Base-by-base conservation (phyloP, 192 early-diverging fungal species). In the Funneliformis mosseae region DNA sequence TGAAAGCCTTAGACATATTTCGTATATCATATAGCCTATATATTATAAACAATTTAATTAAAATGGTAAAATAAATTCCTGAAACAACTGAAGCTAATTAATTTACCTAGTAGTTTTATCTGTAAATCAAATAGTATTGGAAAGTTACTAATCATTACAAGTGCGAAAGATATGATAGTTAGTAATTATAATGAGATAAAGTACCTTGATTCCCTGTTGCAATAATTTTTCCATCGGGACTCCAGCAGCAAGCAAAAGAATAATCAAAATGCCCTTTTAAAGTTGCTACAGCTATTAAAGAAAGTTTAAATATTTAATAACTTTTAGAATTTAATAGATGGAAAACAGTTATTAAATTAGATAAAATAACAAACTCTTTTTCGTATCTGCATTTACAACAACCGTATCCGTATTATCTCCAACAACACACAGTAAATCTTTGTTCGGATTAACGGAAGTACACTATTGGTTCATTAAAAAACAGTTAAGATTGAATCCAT, bases 171-270 rank as follows among this genome's bases (percentile, higher is more conserved):
- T n/a, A 46, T 27, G 11, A 33, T 14, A 59, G 11, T 5, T 75
- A 42, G 25, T 45, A 38, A 75, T 11, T 14, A 6, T 5, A 2
- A 28, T 21, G 11, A 3, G 33, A 8, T 38, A 14, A 41, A 11
- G 25, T 55, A 75, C 74, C 74, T 84, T 93, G 92, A 73, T 91
- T 93, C 11, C 92, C 92, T 8, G 92, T 93, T 1, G 88, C 90
- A 46, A 93, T 70, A 1, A 82, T 80, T 3, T 83, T 79, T n/a
- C 87, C 89, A 77, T 84, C 84, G 0, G 92, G 90, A 50, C 85
- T 87, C 89, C 89, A 93, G 14, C 85, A 86, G 80, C 92, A 93
- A 10, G 92, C 85, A 83, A 93, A 93, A 4, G 91, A 92, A 77
- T 86, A 92, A 71, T 92, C 92, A 63, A 87, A 81, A 76, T 93